Conservation (phyloP, 1,284 basidiomycete genomes). For the Trichosporon sp. region DNA sequence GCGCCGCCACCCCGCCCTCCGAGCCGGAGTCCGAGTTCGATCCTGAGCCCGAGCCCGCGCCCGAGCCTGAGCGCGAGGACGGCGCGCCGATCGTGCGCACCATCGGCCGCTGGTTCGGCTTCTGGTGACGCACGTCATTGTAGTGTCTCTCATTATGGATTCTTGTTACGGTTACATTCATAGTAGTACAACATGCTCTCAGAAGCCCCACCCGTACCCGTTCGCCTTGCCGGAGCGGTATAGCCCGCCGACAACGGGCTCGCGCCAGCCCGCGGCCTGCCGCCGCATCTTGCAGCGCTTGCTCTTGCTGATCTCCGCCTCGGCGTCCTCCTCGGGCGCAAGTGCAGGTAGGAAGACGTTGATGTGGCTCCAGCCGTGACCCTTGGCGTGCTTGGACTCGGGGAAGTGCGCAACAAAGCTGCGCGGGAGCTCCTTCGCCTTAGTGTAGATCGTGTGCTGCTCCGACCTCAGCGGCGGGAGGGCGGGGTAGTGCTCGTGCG, state of each 20-base stretch:
- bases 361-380: constrained; percentile 2
- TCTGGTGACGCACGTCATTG: neutral
- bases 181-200: neutral
- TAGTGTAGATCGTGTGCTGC: neutral
- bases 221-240: neutral
- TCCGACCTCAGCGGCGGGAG: neutral
- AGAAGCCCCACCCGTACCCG: neutral
- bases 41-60: neutral
- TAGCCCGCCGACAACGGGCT: neutral
- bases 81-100: constrained; percentile 1
- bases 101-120: constrained; percentile 12
- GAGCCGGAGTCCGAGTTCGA: neutral
- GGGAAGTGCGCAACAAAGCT: neutral
- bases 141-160: neutral
- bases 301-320: neutral
- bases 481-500: neutral
- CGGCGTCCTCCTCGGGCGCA: neutral
- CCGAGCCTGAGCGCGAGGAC: neutral
- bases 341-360: neutral
- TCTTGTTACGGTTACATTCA: neutral
- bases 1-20: neutral
- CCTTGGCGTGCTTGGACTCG: neutral
- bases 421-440: neutral
- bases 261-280: neutral
- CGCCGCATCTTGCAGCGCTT: neutral